A percentile compares a stretch with the other conserved stretches of the same genome.
phyloP scores from a whole-genome alignment of 2,329 filamentous ascomycete species.

The Cladosporium sp. region DNA sequence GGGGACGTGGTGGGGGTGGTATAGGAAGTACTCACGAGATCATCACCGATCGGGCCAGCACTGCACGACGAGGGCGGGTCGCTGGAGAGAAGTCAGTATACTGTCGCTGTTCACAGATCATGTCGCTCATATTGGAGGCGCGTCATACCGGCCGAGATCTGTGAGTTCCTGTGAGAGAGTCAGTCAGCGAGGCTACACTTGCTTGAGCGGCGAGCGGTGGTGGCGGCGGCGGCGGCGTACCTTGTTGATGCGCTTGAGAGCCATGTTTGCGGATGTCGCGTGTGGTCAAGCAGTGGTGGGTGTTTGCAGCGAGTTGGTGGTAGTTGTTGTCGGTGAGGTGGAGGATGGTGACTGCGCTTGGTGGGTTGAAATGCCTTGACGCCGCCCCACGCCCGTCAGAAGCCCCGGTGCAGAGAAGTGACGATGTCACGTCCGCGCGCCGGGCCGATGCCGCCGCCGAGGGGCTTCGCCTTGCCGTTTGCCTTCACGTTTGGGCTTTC shows the following conservation, averaged over 20 bases:
- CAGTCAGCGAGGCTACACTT: constrained; percentile 20
- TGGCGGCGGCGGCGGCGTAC: constrained; percentile 20
- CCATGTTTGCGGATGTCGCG: constrained; percentile 57
- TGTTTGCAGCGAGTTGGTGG: background rate
- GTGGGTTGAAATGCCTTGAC: constrained; percentile 7
- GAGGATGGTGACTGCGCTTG: constrained; percentile 1
- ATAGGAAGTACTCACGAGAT: constrained; percentile 74
- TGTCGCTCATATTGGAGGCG: constrained; percentile 26
- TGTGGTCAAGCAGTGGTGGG: background rate
- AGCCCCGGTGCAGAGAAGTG: constrained; percentile 10
- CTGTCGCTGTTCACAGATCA: background rate
- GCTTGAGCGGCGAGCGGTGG: background rate
- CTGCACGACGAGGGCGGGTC: constrained; percentile 99
- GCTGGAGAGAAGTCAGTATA: constrained; percentile 57
- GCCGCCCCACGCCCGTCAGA: constrained; percentile 4
- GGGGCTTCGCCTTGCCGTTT: background rate
- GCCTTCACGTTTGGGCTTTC: background rate
- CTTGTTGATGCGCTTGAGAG: constrained; percentile 92
- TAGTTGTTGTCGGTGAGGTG: constrained; percentile 4
- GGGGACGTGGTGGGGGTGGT: constrained; percentile 29
- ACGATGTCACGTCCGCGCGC: background rate
- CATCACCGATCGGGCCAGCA: constrained; percentile 93
- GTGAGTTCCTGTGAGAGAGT: constrained; percentile 64
- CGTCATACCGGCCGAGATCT: constrained; percentile 76
- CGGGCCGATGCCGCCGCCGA: background rate